Conservation (phyloP, 1,284 basidiomycete genomes). For the Ganoderma leucocontextum region DNA sequence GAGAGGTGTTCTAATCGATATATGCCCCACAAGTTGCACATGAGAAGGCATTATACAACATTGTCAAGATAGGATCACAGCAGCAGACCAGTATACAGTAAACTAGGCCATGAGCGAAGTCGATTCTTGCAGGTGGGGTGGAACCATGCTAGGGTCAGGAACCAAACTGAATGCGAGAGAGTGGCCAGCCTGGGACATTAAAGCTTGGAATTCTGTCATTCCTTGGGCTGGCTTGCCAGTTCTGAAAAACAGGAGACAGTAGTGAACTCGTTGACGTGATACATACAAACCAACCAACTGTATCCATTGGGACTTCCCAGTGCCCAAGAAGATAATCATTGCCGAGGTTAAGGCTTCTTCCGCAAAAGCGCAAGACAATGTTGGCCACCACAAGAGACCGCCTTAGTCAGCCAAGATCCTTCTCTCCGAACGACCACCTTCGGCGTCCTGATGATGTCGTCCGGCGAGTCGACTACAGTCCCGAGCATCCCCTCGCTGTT, state of each 20-base stretch:
- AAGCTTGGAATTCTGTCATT: not conserved
- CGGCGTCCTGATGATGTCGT: slow-evolving; percentile 56
- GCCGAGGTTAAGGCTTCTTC: slow-evolving; percentile 50
- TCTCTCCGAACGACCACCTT: slow-evolving; percentile 67
- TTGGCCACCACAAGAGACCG: slow-evolving; percentile 74
- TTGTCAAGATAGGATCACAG: not conserved
- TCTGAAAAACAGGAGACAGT: not conserved
- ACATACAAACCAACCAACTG: not conserved
- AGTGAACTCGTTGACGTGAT: not conserved
- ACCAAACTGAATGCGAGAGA: not conserved
- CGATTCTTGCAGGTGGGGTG: not conserved
- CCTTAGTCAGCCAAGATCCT: slow-evolving; percentile 64
- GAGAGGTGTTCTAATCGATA: not conserved
- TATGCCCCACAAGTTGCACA: not conserved
- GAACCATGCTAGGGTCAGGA: not conserved
- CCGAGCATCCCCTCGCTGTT: slow-evolving; percentile 78
- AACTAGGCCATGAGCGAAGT: not conserved
- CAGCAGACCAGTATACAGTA: not conserved
- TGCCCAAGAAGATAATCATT: not conserved
- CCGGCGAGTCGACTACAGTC: slow-evolving; percentile 60
- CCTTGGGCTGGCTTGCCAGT: not conserved
- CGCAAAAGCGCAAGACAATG: slow-evolving; percentile 72
- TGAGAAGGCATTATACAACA: not conserved
- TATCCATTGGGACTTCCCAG: not conserved
- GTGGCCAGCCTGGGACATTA: not conserved